These are phyloP conservation scores for Neurospora sp. DNA, from an alignment of 495 filamentous ascomycete genomes.

Conservation along the genomic window DNA sequence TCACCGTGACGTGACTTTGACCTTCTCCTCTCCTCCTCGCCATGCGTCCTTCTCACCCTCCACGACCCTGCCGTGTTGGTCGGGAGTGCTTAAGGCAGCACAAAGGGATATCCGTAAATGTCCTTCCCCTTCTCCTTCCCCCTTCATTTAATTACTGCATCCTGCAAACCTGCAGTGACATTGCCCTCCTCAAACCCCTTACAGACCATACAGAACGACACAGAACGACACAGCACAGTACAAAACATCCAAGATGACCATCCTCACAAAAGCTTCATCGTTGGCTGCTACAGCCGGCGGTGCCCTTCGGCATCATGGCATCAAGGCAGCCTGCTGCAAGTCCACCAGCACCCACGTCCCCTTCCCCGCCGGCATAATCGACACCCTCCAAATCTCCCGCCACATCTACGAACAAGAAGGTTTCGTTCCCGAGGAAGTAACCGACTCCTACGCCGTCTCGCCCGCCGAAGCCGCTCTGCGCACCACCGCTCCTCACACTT, in stretches of 20 bases:
- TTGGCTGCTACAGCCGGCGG: background rate
- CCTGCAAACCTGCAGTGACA: background rate
- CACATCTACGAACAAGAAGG: background rate
- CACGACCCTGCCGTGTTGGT: background rate
- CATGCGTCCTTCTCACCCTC: too few relatives aligned
- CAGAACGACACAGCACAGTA: background rate
- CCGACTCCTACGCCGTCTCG: background rate
- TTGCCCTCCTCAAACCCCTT: background rate
- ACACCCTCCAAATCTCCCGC: background rate
- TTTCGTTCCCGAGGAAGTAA: background rate
- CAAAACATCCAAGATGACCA: background rate
- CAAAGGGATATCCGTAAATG: background rate
- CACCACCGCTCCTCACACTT: background rate
- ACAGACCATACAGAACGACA: background rate
- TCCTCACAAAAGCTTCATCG: background rate
- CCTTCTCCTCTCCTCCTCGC: too few relatives aligned
- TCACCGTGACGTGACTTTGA: too few relatives aligned
- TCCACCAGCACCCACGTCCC: background rate
- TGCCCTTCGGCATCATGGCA: background rate
- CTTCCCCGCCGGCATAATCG: background rate
- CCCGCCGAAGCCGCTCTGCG: background rate
- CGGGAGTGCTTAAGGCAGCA: background rate
- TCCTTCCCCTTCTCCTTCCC: background rate
- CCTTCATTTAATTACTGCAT: background rate
- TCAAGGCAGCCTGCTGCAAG: background rate